Base-by-base conservation (phyloP, 2,329 filamentous ascomycete genomes). In the Sporothrix luriei region DNA sequence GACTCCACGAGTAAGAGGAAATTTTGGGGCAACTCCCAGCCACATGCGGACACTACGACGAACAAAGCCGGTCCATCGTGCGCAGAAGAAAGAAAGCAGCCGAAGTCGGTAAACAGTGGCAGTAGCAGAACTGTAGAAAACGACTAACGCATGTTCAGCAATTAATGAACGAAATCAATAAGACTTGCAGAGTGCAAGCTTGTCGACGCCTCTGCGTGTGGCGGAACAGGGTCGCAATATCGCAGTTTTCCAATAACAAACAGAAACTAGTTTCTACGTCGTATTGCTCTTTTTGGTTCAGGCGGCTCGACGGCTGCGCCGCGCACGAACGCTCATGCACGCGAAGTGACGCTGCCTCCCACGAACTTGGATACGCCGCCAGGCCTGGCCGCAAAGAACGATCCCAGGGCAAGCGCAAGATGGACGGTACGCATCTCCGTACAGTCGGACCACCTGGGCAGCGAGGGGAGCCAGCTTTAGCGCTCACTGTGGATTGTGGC, bases 201-300 rank as follows among this genome's bases (percentile, higher is more conserved):
- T 21, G 40, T 7, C n/a, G 24, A 5, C 40, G 57, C 57, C 13
- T 43, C 57, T 62, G 38, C 21, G 65, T 16, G 65, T 21, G 33
- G 65, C 46, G 65, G 65, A 55, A 55, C 65, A 55, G 49, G 29
- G 51, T 38, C 33, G 62, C 48, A 66, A 54, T 52, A 66, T 66
- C 62, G 46, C 62, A 52, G 51, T 52, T 40, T 11, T 33, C 46
- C 62, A 38, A 66, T 48, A 66, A 57, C 51, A 13, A 55, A 67
- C n/a, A 52, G 64, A 66, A 62, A 26, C 57, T 46, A 46, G 57
- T 46, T 62, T 26, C 38, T 61, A 21, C 33, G 33, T 33, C 29
- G 29, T 33, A 33, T 33, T 33, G 29, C 7, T 1, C 29, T 33
- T 33, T 33, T 33, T 33, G 29, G 29, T 6, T 55, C 29, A 2